Evolutionary conservation across 306 rosid genomes (phyloP).

Genomic region (Cicer judaicum): DNA sequence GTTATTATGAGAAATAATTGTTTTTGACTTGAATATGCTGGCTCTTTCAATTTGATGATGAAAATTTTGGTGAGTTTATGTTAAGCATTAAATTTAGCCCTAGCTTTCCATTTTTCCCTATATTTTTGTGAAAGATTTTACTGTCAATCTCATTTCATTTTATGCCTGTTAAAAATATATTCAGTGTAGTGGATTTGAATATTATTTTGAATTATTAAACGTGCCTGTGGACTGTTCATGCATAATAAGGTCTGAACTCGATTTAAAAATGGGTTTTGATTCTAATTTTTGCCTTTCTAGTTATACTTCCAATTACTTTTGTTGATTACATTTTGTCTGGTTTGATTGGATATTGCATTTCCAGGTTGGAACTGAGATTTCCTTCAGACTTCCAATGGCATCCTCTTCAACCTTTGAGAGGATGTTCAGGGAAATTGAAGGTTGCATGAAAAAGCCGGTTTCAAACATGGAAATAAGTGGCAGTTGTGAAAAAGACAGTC

Average conservation of each 20-base stretch:
- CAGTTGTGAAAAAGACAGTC: slow-evolving; percentile 53
- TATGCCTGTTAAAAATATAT: neutral
- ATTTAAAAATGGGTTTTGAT: neutral
- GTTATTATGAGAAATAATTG: slow-evolving; percentile 16
- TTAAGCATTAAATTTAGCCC: slow-evolving; percentile 18
- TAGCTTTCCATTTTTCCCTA: slow-evolving; percentile 13
- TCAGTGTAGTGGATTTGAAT: slow-evolving; percentile 27
- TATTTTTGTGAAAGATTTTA: slow-evolving; percentile 33
- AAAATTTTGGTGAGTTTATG: slow-evolving; percentile 24
- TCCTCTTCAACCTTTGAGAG: slow-evolving; percentile 83
- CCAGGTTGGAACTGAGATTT: slow-evolving; percentile 98
- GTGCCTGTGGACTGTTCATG: slow-evolving; percentile 9
- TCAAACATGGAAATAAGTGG: slow-evolving; percentile 47
- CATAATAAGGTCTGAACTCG: slow-evolving; percentile 18
- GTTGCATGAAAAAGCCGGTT: slow-evolving; percentile 67
- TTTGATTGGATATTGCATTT: slow-evolving; percentile 44
- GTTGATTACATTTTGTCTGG: slow-evolving; percentile 39
- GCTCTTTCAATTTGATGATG: neutral
- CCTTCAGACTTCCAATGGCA: slow-evolving; percentile 94
- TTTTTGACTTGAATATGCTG: slow-evolving; percentile 18
- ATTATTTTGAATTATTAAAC: slow-evolving; percentile 29
- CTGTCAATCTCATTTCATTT: slow-evolving; percentile 29
- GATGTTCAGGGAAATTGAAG: slow-evolving; percentile 97
- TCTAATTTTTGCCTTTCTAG: neutral
- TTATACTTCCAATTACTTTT: slow-evolving; percentile 22